A percentile compares a stretch with the other conserved stretches of the same genome.
phyloP scores from a whole-genome alignment of 148 eudicot species.

The Spergularia marina region DNA sequence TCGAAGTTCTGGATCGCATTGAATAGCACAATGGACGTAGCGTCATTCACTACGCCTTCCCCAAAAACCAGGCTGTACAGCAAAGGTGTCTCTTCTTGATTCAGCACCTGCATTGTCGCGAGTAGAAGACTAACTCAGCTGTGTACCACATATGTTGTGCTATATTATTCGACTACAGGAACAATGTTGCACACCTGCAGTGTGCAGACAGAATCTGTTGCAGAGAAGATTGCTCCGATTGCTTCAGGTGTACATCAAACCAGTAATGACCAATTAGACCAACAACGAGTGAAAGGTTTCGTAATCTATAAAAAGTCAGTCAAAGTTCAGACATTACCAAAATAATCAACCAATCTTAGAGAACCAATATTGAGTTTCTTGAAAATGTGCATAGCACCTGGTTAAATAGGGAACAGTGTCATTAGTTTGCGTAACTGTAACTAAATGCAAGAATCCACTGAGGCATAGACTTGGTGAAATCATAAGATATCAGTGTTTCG shows the following conservation, averaged over 20 bases:
- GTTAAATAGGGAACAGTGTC: no score
- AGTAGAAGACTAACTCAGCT: no score
- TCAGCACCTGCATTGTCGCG: conserved; percentile 47
- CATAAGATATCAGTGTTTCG: not conserved
- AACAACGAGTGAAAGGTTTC: not conserved
- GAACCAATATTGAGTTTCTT: conserved; percentile 47
- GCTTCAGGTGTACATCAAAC: conserved; percentile 42
- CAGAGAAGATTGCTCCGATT: conserved; percentile 78
- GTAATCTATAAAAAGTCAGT: no score
- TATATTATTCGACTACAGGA: no score
- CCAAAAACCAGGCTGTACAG: conserved; percentile 85
- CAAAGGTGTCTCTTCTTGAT: conserved; percentile 80
- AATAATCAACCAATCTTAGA: conserved; percentile 55
- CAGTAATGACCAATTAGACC: conserved; percentile 14
- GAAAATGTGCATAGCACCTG: conserved; percentile 54
- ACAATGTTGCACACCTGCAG: conserved; percentile 48
- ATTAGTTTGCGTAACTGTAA: no score
- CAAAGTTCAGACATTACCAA: conserved; percentile 37
- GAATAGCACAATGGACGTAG: conserved; percentile 76
- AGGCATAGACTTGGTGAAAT: not conserved
- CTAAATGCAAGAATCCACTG: no score
- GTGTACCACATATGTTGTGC: no score
- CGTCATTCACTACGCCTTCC: conserved; percentile 84
- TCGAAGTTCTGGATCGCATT: conserved; percentile 68
- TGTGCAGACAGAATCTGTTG: conserved; percentile 85